Evolutionary conservation across 2,329 filamentous ascomycete species (phyloP).

Genomic region (Colletotrichum lindemuthianum): DNA sequence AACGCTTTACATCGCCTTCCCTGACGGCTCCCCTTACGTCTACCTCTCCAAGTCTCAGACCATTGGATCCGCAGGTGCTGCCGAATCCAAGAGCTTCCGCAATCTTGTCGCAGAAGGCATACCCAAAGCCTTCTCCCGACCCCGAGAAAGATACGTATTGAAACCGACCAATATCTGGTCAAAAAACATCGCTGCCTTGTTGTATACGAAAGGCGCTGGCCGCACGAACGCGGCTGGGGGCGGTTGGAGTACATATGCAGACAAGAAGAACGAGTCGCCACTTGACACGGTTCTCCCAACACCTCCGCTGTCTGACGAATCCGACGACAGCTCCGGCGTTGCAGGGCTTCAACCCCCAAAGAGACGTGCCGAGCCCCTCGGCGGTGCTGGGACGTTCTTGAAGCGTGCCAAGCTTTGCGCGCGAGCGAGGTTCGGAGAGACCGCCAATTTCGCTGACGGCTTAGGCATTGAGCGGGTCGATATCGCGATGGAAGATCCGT

Average conservation of each 20-base stretch:
- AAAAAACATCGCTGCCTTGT: slow-evolving; percentile 75
- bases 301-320: slow-evolving; percentile 55
- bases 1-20: slow-evolving; percentile 84
- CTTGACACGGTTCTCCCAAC: slow-evolving; percentile 62
- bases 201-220: slow-evolving; percentile 75
- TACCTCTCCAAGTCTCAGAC: slow-evolving; percentile 69
- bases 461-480: slow-evolving; percentile 71
- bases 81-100: slow-evolving; percentile 72
- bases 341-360: neutral
- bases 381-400: neutral
- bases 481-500: slow-evolving; percentile 67
- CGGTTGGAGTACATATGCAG: slow-evolving; percentile 82
- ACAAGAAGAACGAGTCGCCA: slow-evolving; percentile 65
- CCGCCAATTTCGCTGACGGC: slow-evolving; percentile 64
- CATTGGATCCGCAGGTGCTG: slow-evolving; percentile 50
- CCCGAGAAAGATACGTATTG: slow-evolving; percentile 76
- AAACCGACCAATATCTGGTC: slow-evolving; percentile 75
- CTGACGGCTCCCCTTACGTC: slow-evolving; percentile 80
- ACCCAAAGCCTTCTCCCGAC: slow-evolving; percentile 82
- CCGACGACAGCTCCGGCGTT: slow-evolving; percentile 37
- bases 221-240: slow-evolving; percentile 78
- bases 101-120: slow-evolving; percentile 81
- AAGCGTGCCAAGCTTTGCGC: slow-evolving; percentile 58
- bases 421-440: slow-evolving; percentile 75
- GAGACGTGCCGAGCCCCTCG: slow-evolving; percentile 18